Percentiles rank a stretch among this genome's conserved stretches.
Evolutionary conservation across 1,284 basidiomycete species (phyloP).

Genomic region (Trametes sp.): DNA sequence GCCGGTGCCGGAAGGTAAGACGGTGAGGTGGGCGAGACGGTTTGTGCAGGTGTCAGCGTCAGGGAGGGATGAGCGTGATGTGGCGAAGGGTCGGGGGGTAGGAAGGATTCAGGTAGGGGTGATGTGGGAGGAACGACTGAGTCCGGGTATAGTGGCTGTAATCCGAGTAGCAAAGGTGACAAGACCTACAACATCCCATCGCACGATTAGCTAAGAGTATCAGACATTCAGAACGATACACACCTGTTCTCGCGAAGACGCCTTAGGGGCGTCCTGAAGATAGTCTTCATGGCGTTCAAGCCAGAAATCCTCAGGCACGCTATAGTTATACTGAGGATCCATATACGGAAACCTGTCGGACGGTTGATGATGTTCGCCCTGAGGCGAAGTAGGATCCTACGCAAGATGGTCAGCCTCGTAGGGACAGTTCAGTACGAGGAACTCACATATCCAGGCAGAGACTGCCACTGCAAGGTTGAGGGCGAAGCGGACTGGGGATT

Average conservation of each 20-base stretch:
- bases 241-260: neutral
- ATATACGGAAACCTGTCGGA: neutral
- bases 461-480: neutral
- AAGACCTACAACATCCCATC: constrained; percentile 1
- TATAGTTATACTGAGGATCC: neutral
- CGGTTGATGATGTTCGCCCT: neutral
- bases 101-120: constrained; percentile 1
- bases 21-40: constrained; percentile 2
- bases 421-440: neutral
- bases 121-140: constrained; percentile 8
- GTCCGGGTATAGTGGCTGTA: neutral
- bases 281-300: neutral
- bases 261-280: neutral
- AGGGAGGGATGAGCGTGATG: constrained; percentile 13
- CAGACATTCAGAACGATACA: neutral
- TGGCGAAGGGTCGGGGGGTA: constrained; percentile 5
- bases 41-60: neutral
- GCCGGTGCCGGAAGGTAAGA: constrained; percentile 8
- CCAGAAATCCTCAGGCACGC: neutral
- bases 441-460: constrained; percentile 6
- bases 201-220: neutral
- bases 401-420: neutral
- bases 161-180: constrained; percentile 20
- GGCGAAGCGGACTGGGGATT: neutral
- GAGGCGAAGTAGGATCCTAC: neutral